Conservation (phyloP, 768 basidiomycete genomes). For the Paxillus involutus region DNA sequence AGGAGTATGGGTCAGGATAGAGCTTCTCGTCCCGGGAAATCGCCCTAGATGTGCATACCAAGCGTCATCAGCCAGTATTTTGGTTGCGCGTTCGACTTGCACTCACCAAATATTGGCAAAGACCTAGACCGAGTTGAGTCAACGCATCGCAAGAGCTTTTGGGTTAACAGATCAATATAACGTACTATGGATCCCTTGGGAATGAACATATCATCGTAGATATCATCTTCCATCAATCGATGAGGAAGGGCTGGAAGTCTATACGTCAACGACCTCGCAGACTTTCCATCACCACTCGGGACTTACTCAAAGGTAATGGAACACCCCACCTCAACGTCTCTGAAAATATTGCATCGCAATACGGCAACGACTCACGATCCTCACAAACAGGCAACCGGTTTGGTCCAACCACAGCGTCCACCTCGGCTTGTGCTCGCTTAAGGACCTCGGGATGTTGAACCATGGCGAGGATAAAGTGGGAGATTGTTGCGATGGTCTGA, state of each 20-base stretch:
- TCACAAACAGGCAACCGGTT: constrained; percentile 57
- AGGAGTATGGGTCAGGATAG: constrained; percentile 50
- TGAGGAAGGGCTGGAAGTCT: constrained; percentile 57
- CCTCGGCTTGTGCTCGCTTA: constrained; percentile 60
- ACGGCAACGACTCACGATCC: constrained; percentile 58
- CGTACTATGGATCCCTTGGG: constrained; percentile 62
- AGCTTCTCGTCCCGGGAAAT: constrained; percentile 49
- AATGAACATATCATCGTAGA: constrained; percentile 57
- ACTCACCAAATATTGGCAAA: constrained; percentile 64
- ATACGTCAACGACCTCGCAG: neutral
- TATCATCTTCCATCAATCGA: constrained; percentile 62
- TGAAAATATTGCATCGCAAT: constrained; percentile 54
- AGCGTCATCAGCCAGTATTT: neutral
- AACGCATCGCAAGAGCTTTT: neutral
- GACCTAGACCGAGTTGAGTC: constrained; percentile 29
- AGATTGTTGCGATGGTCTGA: constrained; percentile 49
- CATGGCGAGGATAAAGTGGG: constrained; percentile 70
- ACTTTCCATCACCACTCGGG: neutral
- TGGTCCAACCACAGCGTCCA: constrained; percentile 48
- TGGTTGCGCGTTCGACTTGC: neutral
- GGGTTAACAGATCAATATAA: neutral
- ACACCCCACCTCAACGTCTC: constrained; percentile 58
- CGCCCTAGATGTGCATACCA: constrained; percentile 29
- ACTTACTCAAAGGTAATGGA: constrained; percentile 57
- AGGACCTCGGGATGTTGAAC: constrained; percentile 57